Conservation (phyloP, 495 filamentous ascomycete species). For the Penicillium waksmanii region DNA sequence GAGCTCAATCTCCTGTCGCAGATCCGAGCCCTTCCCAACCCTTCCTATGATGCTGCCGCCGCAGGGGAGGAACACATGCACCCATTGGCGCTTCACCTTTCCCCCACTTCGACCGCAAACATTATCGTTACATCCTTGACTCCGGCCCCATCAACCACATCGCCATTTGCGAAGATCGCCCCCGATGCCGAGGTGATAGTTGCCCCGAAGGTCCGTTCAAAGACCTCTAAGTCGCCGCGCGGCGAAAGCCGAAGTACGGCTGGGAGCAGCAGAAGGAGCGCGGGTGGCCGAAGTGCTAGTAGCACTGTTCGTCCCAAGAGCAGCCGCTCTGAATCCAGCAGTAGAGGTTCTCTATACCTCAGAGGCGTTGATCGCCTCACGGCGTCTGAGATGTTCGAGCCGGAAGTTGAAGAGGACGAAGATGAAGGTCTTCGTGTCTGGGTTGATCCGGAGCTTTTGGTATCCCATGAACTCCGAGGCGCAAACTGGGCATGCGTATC, state of each 20-base stretch:
- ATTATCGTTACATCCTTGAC: conserved; percentile 80
- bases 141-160: conserved; percentile 67
- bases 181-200: conserved; percentile 96
- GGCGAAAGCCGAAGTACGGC: conserved; percentile 72
- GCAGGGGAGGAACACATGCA: conserved; percentile 60
- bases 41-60: conserved; percentile 57
- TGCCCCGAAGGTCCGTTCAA: conserved; percentile 81
- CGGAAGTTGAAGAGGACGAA: conserved; percentile 45
- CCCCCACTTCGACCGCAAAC: conserved; percentile 92
- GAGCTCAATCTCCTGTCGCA: conserved; percentile 93
- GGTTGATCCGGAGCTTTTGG: conserved; percentile 76
- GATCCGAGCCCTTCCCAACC: conserved; percentile 90
- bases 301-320: conserved; percentile 69
- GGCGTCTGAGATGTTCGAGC: conserved; percentile 75
- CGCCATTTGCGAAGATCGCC: conserved; percentile 86
- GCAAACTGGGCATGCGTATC: conserved; percentile 74
- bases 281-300: conserved; percentile 68
- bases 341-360: conserved; percentile 69
- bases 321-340: conserved; percentile 58
- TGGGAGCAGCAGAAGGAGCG: conserved; percentile 68
- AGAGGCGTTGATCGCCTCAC: conserved; percentile 72
- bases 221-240: conserved; percentile 54
- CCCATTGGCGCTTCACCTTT: conserved; percentile 88
- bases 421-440: conserved; percentile 77
- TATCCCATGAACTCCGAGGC: conserved; percentile 69